Percentiles rank a stretch among this genome's conserved stretches.
Evolutionary conservation across 768 basidiomycete species (phyloP).

Genomic region (Russula sp.): DNA sequence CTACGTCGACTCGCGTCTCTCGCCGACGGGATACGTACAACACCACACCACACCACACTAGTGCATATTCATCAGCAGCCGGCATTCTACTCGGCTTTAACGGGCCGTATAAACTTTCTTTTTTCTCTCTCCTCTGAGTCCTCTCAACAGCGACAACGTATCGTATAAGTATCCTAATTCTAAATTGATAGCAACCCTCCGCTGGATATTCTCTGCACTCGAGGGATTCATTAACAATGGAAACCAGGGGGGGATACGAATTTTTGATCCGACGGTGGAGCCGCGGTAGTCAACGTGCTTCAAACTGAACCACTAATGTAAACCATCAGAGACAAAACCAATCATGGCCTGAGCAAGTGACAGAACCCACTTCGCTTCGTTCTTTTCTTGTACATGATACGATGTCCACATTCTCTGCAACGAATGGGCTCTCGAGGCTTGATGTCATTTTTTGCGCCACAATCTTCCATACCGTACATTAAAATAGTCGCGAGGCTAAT

Average conservation of each 20-base stretch:
- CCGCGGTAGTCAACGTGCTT: constrained; percentile 8
- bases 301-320: constrained; percentile 67
- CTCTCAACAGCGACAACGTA: too few relatives aligned
- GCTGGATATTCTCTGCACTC: too few relatives aligned
- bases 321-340: neutral
- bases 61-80: too few relatives aligned
- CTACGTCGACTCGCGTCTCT: neutral
- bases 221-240: too few relatives aligned
- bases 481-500: neutral
- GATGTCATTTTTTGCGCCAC: constrained; percentile 89
- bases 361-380: constrained; percentile 78
- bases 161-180: too few relatives aligned
- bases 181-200: too few relatives aligned
- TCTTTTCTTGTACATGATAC: constrained; percentile 98
- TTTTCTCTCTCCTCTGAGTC: neutral
- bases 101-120: constrained; percentile 1
- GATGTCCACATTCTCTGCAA: constrained; percentile 94
- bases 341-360: neutral
- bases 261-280: too few relatives aligned
- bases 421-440: constrained; percentile 88
- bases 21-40: neutral
- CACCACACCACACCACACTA: neutral
- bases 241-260: too few relatives aligned
- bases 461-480: constrained; percentile 44
- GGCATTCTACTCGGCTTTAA: neutral